Conservation (phyloP, 345 rosid species). For the Populus pruinosa region DNA sequence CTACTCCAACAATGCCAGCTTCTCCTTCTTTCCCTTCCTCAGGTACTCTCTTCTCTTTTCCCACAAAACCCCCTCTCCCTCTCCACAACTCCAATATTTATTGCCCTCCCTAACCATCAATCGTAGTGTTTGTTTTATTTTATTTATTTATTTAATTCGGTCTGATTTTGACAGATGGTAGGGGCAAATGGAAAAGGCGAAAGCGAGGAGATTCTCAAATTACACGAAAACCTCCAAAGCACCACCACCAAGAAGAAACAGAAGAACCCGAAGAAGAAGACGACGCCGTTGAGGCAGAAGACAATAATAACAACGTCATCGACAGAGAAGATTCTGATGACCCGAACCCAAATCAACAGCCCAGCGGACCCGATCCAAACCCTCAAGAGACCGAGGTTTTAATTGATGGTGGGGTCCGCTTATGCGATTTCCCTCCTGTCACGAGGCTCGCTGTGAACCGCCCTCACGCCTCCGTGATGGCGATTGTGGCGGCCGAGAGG, state of each 20-base stretch:
- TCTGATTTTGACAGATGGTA: constrained; percentile 42
- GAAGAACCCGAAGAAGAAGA: constrained; percentile 46
- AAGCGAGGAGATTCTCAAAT: constrained; percentile 61
- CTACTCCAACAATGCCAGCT: constrained; percentile 62
- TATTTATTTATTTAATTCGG: background rate
- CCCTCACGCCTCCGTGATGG: constrained; percentile 63
- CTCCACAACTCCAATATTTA: background rate
- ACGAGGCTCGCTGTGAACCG: constrained; percentile 62
- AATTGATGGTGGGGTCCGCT: constrained; percentile 50
- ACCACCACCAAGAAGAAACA: constrained; percentile 35
- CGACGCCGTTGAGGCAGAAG: constrained; percentile 39
- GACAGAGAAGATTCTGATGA: constrained; percentile 29
- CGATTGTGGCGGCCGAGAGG: constrained; percentile 61
- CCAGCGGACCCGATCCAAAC: constrained; percentile 44
- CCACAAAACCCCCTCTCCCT: constrained; percentile 7
- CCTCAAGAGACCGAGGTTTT: constrained; percentile 51
- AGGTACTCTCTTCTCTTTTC: constrained; percentile 33
- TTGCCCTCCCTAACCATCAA: background rate
- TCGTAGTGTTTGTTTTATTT: background rate
- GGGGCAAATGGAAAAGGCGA: constrained; percentile 82
- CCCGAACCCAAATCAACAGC: constrained; percentile 31
- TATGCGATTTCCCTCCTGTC: constrained; percentile 69
- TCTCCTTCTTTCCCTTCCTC: constrained; percentile 58
- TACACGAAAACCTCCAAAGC: constrained; percentile 35
- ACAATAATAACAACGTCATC: constrained; percentile 3